Percentiles rank a stretch among this genome's conserved stretches.
Conservation (phyloP, 768 basidiomycete genomes). For the Pulveroboletus sp. region DNA sequence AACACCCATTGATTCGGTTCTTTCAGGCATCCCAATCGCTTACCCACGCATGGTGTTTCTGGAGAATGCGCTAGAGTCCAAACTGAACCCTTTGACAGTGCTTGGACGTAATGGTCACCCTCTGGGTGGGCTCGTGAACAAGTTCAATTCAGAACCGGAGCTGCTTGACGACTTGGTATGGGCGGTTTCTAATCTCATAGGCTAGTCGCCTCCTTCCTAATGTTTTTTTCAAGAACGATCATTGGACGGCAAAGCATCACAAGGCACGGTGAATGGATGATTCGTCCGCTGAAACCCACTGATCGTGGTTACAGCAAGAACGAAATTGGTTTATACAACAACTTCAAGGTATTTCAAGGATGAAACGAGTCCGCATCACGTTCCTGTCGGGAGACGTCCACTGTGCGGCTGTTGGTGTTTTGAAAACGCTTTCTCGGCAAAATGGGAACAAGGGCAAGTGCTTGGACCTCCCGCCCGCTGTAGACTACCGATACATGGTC, state of each 20-base stretch:
- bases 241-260: slow-evolving; percentile 83
- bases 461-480: slow-evolving; percentile 41
- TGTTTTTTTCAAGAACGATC: slow-evolving; percentile 74
- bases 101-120: slow-evolving; percentile 70
- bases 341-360: slow-evolving; percentile 68
- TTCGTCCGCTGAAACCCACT: neutral
- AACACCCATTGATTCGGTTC: neutral
- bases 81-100: slow-evolving; percentile 79
- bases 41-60: slow-evolving; percentile 94
- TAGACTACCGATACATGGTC: slow-evolving; percentile 87
- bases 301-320: slow-evolving; percentile 57
- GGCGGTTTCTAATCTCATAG: slow-evolving; percentile 2
- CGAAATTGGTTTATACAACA: slow-evolving; percentile 85
- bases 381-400: slow-evolving; percentile 95
- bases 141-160: slow-evolving; percentile 91
- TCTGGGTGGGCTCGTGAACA: slow-evolving; percentile 79
- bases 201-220: slow-evolving; percentile 27
- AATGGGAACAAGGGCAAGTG: slow-evolving; percentile 37
- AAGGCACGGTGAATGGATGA: slow-evolving; percentile 45
- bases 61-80: slow-evolving; percentile 73
- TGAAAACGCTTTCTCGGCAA: slow-evolving; percentile 58
- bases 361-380: slow-evolving; percentile 67
- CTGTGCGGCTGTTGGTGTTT: slow-evolving; percentile 76
- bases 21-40: slow-evolving; percentile 71
- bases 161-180: slow-evolving; percentile 86